Evolutionary conservation across 768 basidiomycete species (phyloP).

Genomic region (Boletellus emodensis): DNA sequence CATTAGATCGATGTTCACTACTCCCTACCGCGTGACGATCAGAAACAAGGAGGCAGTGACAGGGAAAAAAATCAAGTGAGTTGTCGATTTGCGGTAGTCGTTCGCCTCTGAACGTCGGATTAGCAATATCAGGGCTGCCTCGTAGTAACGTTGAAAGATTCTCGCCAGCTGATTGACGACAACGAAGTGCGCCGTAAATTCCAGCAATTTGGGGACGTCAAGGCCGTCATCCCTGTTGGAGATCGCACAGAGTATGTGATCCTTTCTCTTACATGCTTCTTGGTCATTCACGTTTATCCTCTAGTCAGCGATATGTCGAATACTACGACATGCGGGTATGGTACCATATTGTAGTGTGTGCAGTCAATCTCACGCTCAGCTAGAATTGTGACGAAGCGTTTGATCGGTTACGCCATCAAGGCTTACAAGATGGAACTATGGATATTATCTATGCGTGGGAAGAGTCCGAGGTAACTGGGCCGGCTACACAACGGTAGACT

Average conservation of each 20-base stretch:
- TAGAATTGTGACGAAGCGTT: constrained; percentile 77
- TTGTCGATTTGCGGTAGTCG: background rate
- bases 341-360: background rate
- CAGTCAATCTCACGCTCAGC: constrained; percentile 7
- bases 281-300: constrained; percentile 3
- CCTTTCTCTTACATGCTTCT: background rate
- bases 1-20: constrained; percentile 96
- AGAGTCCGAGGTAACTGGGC: constrained; percentile 48
- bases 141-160: constrained; percentile 71
- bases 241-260: constrained; percentile 57
- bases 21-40: constrained; percentile 87
- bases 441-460: constrained; percentile 89
- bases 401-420: constrained; percentile 75
- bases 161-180: constrained; percentile 73
- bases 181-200: constrained; percentile 83
- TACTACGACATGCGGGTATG: constrained; percentile 85
- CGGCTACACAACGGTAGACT: constrained; percentile 40
- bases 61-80: constrained; percentile 82
- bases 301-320: constrained; percentile 87
- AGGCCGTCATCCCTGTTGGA: constrained; percentile 62
- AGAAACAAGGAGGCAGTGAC: constrained; percentile 49
- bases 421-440: constrained; percentile 81
- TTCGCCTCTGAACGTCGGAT: constrained; percentile 9
- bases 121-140: constrained; percentile 83
- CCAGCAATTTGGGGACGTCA: constrained; percentile 88